Conservation (phyloP, 2,329 filamentous ascomycete species). For the Diaporthe sp. region DNA sequence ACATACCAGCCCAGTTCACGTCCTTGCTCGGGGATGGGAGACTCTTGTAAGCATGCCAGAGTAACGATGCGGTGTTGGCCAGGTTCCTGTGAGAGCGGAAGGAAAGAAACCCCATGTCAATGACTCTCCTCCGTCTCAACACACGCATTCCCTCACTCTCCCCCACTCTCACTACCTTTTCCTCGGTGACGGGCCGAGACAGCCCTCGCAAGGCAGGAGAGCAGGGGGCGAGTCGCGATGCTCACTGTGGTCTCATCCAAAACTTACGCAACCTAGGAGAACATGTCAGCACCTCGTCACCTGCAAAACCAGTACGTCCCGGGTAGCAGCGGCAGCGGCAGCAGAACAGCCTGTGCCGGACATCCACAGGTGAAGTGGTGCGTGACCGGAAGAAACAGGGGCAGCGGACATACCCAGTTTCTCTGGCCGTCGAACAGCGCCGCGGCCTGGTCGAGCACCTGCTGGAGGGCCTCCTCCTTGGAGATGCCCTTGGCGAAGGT, state of each 20-base stretch:
- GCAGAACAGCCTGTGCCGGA: not conserved
- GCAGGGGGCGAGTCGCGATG: conserved; percentile 2
- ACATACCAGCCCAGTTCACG: conserved; percentile 81
- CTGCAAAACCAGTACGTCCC: not conserved
- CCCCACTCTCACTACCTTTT: not conserved
- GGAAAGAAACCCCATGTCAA: conserved; percentile 2
- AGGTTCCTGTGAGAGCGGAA: conserved; percentile 71
- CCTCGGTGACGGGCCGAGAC: no score
- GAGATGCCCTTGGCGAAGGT: conserved; percentile 76
- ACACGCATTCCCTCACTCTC: not conserved
- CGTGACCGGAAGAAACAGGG: not conserved
- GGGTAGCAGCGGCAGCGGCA: not conserved
- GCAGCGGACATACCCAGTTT: conserved; percentile 75
- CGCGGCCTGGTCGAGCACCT: conserved; percentile 78
- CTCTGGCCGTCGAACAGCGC: conserved; percentile 79
- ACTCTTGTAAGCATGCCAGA: conserved; percentile 85
- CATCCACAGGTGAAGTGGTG: not conserved
- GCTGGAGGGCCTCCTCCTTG: conserved; percentile 80
- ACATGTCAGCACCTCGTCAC: not conserved
- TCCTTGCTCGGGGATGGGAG: conserved; percentile 73
- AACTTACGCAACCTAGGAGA: not conserved
- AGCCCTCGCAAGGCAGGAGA: not conserved
- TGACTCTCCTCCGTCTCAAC: not conserved
- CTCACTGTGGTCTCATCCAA: conserved; percentile 7
- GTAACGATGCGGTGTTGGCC: conserved; percentile 78